A percentile compares a stretch with the other conserved stretches of the same genome.
phyloP scores from a whole-genome alignment of 768 basidiomycete species.

The Dentipellis sp. region DNA sequence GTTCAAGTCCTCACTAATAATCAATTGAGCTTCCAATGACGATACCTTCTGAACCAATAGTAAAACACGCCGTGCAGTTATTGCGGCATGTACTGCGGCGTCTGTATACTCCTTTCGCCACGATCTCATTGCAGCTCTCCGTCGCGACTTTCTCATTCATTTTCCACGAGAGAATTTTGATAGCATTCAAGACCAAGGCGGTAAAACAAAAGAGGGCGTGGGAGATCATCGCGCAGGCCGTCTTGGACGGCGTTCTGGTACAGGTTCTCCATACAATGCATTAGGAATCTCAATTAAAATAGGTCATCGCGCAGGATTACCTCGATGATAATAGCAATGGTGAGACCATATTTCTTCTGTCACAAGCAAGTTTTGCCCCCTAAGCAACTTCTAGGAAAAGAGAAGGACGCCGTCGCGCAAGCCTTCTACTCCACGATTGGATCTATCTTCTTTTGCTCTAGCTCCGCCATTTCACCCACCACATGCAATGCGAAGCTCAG shows the following conservation, averaged over 20 bases:
- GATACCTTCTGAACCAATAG: background rate
- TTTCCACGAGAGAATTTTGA: constrained; percentile 5
- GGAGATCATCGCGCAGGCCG: constrained; percentile 7
- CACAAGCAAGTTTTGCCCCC: background rate
- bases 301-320: constrained; percentile 5
- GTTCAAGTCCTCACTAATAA: background rate
- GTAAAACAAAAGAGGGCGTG: constrained; percentile 2
- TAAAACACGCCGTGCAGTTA: background rate
- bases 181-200: background rate
- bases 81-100: constrained; percentile 9
- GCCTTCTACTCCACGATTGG: constrained; percentile 12
- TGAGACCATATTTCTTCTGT: background rate
- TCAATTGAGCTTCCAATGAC: background rate
- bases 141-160: constrained; percentile 8
- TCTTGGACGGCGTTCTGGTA: constrained; percentile 13
- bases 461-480: background rate
- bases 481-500: constrained; percentile 6
- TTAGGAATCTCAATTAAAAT: background rate
- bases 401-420: constrained; percentile 9
- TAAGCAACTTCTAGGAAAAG: constrained; percentile 1
- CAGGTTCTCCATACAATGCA: background rate
- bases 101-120: constrained; percentile 8
- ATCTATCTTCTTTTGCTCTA: constrained; percentile 7
- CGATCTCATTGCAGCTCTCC: constrained; percentile 9
- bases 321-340: constrained; percentile 8